These are phyloP conservation scores for Cunninghamia lanceolata DNA, from an alignment of 75 land plant species.

Conservation along the genomic window DNA sequence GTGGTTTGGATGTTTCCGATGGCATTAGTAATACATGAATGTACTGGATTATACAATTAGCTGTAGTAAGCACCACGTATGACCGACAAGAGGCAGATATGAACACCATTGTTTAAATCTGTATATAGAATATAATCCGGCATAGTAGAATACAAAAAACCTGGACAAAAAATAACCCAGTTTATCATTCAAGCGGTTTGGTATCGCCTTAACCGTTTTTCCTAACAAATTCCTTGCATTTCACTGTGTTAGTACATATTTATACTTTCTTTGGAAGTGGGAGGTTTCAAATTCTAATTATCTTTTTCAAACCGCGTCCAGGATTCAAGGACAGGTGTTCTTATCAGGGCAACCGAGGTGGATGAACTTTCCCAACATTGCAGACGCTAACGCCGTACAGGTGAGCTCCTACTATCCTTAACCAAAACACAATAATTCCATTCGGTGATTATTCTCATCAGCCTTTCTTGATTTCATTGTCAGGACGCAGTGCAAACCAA, in stretches of 20 bases:
- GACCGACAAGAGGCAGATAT: neutral
- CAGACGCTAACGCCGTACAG: constrained; percentile 17
- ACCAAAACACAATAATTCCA: neutral
- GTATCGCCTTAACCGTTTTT: neutral
- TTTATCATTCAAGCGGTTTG: neutral
- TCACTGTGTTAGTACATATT: neutral
- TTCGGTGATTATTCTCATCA: neutral
- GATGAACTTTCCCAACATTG: constrained; percentile 35
- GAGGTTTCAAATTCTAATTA: neutral
- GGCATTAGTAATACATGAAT: neutral
- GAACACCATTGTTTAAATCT: neutral
- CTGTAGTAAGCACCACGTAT: neutral
- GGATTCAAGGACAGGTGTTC: constrained; percentile 53
- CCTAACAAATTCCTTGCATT: neutral
- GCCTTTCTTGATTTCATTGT: neutral
- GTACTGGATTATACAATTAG: neutral
- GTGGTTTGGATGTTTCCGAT: neutral
- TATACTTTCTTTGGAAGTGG: neutral
- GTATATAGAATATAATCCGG: neutral
- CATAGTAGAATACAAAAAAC: neutral
- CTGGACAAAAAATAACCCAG: neutral
- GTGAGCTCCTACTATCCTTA: neutral
- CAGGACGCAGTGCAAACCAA: constrained; percentile 55
- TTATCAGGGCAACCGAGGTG: constrained; percentile 67
- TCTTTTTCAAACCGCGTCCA: constrained; percentile 15